phyloP scores from a whole-genome alignment of 164 flowering plant genomes.

The Berberis vulgaris region DNA sequence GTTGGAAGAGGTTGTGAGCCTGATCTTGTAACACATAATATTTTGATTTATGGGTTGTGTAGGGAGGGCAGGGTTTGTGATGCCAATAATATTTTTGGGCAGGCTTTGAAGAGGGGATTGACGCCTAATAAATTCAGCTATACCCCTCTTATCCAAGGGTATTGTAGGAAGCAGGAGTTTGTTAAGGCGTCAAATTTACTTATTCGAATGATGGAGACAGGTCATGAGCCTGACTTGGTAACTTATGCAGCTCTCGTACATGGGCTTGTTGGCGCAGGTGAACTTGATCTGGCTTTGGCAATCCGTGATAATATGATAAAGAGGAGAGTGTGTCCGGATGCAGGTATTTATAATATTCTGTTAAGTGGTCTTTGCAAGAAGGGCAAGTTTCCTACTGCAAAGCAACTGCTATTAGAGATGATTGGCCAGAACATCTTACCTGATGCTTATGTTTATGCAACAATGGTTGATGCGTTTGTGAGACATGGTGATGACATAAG shows the following conservation, averaged over 20 bases:
- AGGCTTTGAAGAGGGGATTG: slow-evolving; percentile 35
- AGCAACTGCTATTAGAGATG: slow-evolving; percentile 58
- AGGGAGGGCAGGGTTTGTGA: slow-evolving; percentile 42
- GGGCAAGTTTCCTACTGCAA: slow-evolving; percentile 44
- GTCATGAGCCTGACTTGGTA: slow-evolving; percentile 47
- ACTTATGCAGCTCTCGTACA: slow-evolving; percentile 65
- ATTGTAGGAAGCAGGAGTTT: slow-evolving; percentile 33
- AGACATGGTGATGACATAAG: slow-evolving; percentile 39
- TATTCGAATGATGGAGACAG: slow-evolving; percentile 48
- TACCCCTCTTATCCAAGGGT: slow-evolving; percentile 54
- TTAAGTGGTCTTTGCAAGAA: slow-evolving; percentile 73
- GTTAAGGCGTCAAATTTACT: slow-evolving; percentile 41
- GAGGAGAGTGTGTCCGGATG: slow-evolving; percentile 56
- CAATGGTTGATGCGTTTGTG: slow-evolving; percentile 61
- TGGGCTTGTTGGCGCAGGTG: slow-evolving; percentile 62
- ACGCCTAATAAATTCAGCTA: slow-evolving; percentile 47
- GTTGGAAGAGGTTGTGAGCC: slow-evolving; percentile 39
- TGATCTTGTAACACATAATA: slow-evolving; percentile 58
- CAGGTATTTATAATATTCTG: slow-evolving; percentile 59
- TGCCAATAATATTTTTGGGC: slow-evolving; percentile 43
- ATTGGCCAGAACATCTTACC: slow-evolving; percentile 44
- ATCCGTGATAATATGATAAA: slow-evolving; percentile 50
- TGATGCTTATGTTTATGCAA: slow-evolving; percentile 56
- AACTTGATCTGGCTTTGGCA: slow-evolving; percentile 48
- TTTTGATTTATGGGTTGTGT: slow-evolving; percentile 43